Evolutionary conservation across 2,329 filamentous ascomycete genomes (phyloP).

Genomic region (Chaetomium sp.): DNA sequence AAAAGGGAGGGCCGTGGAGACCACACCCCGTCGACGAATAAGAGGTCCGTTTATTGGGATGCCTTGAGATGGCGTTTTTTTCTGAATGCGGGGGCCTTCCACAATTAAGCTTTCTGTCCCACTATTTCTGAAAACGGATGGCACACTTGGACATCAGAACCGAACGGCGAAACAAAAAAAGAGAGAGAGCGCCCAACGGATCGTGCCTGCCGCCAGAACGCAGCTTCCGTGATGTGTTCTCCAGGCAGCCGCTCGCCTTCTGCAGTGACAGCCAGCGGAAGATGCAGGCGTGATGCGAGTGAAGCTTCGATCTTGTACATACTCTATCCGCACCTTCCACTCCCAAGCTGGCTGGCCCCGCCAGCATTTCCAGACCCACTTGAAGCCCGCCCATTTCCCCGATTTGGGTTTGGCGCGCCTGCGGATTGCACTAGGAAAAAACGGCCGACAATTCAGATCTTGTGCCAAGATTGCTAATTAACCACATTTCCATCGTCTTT

Average conservation of each 20-base stretch:
- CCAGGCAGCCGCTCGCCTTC: conserved; percentile 1
- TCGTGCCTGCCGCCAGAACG: conserved; percentile 6
- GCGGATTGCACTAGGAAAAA: no score
- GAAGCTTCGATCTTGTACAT: not conserved
- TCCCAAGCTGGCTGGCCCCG: not conserved
- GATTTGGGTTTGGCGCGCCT: not conserved
- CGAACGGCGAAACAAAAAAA: not conserved
- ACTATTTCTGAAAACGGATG: not conserved
- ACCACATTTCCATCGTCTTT: no score
- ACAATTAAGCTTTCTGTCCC: not conserved
- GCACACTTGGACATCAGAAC: not conserved
- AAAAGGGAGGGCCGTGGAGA: not conserved
- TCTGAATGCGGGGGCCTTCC: conserved; percentile 4
- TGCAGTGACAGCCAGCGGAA: not conserved
- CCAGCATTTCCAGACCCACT: not conserved
- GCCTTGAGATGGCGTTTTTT: conserved; percentile 12
- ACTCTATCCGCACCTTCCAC: no score
- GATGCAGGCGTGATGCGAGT: not conserved
- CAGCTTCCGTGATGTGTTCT: not conserved
- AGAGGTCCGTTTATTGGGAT: conserved; percentile 9
- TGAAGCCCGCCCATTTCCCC: not conserved
- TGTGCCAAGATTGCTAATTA: no score
- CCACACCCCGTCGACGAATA: conserved; percentile 3
- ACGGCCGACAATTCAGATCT: no score
- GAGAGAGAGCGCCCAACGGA: not conserved